Evolutionary conservation across 2,329 filamentous ascomycete genomes (phyloP).

Genomic region (Sporothrix brasiliensis): DNA sequence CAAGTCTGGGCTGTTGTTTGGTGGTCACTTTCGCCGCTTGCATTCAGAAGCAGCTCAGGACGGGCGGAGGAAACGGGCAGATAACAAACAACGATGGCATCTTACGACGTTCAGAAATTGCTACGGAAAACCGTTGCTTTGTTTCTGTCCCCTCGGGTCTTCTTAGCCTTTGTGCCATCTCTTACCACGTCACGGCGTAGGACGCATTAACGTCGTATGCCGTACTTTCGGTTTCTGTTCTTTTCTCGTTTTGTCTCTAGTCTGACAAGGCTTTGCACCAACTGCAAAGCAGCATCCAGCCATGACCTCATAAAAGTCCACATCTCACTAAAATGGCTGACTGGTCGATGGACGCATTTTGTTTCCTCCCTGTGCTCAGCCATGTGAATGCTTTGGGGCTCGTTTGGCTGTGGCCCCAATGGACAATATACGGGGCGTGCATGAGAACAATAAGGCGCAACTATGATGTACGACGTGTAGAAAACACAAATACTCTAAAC

Average conservation of each 20-base stretch:
- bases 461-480: no score
- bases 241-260: not conserved
- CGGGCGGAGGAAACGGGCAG: not conserved
- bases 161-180: no score
- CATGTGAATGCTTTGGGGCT: not conserved
- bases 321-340: conserved; percentile 11
- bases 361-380: not conserved
- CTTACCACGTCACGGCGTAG: no score
- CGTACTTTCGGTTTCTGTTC: not conserved
- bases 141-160: not conserved
- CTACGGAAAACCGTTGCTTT: not conserved
- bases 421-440: no score
- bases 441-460: no score
- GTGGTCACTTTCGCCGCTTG: no score
- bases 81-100: not conserved
- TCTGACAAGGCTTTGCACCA: not conserved
- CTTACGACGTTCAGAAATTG: not conserved
- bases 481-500: no score
- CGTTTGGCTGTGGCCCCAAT: no score
- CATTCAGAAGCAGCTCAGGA: no score
- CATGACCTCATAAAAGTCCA: conserved; percentile 12
- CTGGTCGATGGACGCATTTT: not conserved
- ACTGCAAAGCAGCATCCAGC: not conserved
- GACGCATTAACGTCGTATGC: no score
- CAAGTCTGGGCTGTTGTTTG: not conserved